Evolutionary conservation across 371 early-diverging fungal genomes (phyloP), one percentile per base, ranked within the genome.

Genomic region (Paraphysoderma sedebokerense): DNA sequence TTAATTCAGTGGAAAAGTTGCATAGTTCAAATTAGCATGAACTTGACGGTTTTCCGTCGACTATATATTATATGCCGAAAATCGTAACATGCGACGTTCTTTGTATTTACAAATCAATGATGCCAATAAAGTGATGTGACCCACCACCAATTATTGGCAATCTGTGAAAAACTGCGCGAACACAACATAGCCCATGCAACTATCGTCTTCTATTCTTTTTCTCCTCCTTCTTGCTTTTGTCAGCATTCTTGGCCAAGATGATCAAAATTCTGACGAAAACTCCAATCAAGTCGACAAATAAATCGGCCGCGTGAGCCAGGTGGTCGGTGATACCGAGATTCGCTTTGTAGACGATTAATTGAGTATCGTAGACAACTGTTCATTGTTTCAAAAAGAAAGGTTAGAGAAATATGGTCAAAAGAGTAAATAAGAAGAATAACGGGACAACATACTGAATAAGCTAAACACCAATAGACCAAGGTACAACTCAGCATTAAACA

Each of bases 301-400:
- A 45, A 24, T 71, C 67, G 51, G 69, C 37, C 1, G 70, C 57
- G 44, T 71, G 67, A 11, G 62, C 59, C 6, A 70, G 60, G 30
- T 65, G 54, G 56, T 72, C 71, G 26, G 52, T 39, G 17, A 41
- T 53, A 9, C 77, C 75, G 23, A 59, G 49, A 49, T 68, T 70
- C 17, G 71, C 68, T 47, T 62, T 50, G 32, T 66, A 65, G 17
- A 77, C 61, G 51, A 77, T 73, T 56, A 70, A 50, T 56, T 77
- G 74, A 11, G 77, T 77, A 58, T 77, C 77, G 51, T 66, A 77
- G 37, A 77, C 50, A 8, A 77, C n/a, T n/a, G n/a, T n/a, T n/a
- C n/a, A n/a, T n/a, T n/a, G n/a, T n/a, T n/a, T n/a, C n/a, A n/a
- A n/a, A n/a, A n/a, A n/a, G n/a, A n/a, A n/a, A n/a, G n/a, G n/a